These are phyloP conservation scores for Sporothrix variecibatus DNA, from an alignment of 2,329 filamentous ascomycete genomes.

Conservation along the genomic window DNA sequence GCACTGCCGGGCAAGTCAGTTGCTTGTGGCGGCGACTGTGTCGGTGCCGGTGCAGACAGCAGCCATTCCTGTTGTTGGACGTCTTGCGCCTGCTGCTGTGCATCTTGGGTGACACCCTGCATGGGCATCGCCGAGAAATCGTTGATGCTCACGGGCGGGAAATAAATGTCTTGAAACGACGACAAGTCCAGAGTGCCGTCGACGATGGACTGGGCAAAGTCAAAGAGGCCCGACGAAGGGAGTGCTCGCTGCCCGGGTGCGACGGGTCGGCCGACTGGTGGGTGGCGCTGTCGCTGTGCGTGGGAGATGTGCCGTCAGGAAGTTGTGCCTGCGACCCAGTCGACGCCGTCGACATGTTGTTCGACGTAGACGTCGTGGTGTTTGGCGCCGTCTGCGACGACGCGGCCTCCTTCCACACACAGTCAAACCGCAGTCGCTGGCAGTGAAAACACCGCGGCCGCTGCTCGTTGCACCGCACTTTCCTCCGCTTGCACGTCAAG, in stretches of 20 bases:
- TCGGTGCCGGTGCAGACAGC: not conserved
- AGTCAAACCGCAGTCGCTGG: not conserved
- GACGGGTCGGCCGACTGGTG: too few species aligned
- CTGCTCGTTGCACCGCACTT: slow-evolving; percentile 16
- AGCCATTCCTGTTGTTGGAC: slow-evolving; percentile 1
- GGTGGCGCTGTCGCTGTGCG: too few species aligned
- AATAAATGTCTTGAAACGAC: slow-evolving; percentile 11
- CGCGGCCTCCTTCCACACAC: slow-evolving; percentile 7
- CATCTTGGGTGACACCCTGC: not conserved
- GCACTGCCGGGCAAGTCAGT: not conserved
- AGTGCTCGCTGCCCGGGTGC: not conserved
- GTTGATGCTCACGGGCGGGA: slow-evolving; percentile 4
- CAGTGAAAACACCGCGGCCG: not conserved
- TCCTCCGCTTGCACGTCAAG: slow-evolving; percentile 6
- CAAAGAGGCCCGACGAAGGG: slow-evolving; percentile 5
- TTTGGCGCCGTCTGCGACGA: not conserved
- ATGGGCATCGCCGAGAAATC: not conserved
- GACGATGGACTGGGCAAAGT: slow-evolving; percentile 17
- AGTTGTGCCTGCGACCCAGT: too few species aligned
- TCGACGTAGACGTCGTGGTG: too few species aligned
- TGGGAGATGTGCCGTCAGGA: too few species aligned
- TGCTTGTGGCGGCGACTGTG: not conserved
- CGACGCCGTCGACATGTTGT: too few species aligned
- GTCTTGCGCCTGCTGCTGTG: not conserved
- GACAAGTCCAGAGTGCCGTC: slow-evolving; percentile 13